Evolutionary conservation across 2,329 filamentous ascomycete species (phyloP), one percentile per base, ranked within the genome.

Genomic region (Colletotrichum navitas): DNA sequence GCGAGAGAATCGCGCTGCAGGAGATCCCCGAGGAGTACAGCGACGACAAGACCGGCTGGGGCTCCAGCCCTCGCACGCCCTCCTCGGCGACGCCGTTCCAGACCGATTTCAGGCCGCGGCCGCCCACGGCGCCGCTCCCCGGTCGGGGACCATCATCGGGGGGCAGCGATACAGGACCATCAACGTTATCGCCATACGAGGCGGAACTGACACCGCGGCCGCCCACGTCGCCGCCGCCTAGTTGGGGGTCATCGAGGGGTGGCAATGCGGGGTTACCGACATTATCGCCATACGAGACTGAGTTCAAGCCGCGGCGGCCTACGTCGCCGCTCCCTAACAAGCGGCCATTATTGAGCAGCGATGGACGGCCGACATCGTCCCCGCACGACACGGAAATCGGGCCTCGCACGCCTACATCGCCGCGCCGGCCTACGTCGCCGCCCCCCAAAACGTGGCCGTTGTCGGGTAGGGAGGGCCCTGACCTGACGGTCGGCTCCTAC

Each of bases 1-100:
- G 51, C 68, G 68, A 73, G 41, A 55, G 71, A 24, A 73, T 73
- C 63, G 71, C 68, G 47, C 71, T 73, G 59, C 71, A 64, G 24
- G 71, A 73, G 71, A 73, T 73, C 32, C 71, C 71, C 39, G 71
- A 73, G 32, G 68, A 73, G 36, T 55, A 51, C 34, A 24, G 55
- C 52, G 64, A 68, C 34, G 61, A 64, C 32, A 49, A n/a, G 41
- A 14, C 21, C 14, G 39, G 32, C 34, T 63, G 58, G 68, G 67
- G 67, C 51, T 45, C 41, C 41, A 26, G 61, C 58, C 41, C 47
- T 26, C 5, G 49, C 64, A 16, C 16, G 24, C 54, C 67, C n/a
- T 11, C 49, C 10, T 62, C 68, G 39, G 41, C 68, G 5, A 32
- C 63, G 24, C 49, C 68, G 4, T 45, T 59, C 43, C 64, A 59